Evolutionary conservation across 441 rosid species (phyloP), one percentile per base, ranked within the genome.

Genomic region (Croton laevigatus): DNA sequence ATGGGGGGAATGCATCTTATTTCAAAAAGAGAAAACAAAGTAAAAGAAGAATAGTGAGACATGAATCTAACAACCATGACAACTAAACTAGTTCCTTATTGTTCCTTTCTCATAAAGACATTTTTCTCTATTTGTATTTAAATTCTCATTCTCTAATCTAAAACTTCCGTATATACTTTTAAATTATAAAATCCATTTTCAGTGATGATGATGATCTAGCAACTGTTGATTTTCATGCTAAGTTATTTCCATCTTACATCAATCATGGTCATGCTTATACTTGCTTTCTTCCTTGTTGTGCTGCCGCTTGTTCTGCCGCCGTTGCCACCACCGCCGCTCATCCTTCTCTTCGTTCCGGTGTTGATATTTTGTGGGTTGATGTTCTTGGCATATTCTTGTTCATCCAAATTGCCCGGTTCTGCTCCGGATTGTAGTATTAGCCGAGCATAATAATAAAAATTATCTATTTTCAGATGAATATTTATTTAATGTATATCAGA

Each of bases 281-380:
- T 80, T 3, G 46, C 81, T 16, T 49, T 78, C 48, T 69, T 61
- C 20, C 78, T 85, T n/a, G 59, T 85, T 48, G 65, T 82, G 17
- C 72, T 85, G 63, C 88, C 88, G 55, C 75, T 73, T 32, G 68
- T 81, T 17, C 48, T 82, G 81, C 85, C 84, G 6, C 81, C 85
- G 6, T 45, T 80, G 53, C 84, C 88, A 0, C 82, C 88, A 1
- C 85, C 86, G 2, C 86, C 81, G 3, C 17, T 69, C 48, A n/a
- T 81, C 70, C 74, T 85, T 46, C 83, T 79, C 54, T 62, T 74
- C 17, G 42, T 82, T 27, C 85, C 86, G 7, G 75, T 82, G 58
- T 23, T 81, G 66, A 79, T 85, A 45, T 61, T 82, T 79, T 16
- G 59, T 45, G 38, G 78, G n/a, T 83, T 85, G 27, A 60, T 83